phyloP scores from a whole-genome alignment of 805 yeast genomes.

The Priceomyces fermenticarens region DNA sequence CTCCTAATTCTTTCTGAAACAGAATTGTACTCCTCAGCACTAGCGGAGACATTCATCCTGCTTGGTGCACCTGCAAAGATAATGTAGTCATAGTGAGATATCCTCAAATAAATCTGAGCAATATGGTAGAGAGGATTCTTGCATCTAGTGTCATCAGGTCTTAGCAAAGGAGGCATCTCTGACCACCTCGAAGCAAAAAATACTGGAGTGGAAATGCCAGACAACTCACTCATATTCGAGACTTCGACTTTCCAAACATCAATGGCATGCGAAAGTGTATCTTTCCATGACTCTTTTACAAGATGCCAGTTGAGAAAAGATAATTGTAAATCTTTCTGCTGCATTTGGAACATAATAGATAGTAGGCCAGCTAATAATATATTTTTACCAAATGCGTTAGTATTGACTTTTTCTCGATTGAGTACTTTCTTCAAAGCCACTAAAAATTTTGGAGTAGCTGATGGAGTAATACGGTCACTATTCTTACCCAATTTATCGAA shows the following conservation, averaged over 20 bases:
- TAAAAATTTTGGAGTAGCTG: conserved; percentile 20
- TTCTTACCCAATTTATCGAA: conserved; percentile 15
- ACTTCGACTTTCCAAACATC: conserved; percentile 27
- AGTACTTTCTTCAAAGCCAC: conserved; percentile 20
- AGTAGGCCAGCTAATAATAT: conserved; percentile 20
- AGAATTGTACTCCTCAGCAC: conserved; percentile 45
- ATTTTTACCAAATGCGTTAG: conserved; percentile 20
- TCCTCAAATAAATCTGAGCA: conserved; percentile 25
- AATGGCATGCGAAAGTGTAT: conserved; percentile 24
- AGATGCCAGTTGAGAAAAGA: conserved; percentile 22
- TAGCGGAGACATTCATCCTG: conserved; percentile 53
- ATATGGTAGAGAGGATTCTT: conserved; percentile 25
- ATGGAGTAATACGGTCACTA: conserved; percentile 9
- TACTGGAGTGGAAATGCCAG: conserved; percentile 4
- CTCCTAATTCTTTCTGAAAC: conserved; percentile 49
- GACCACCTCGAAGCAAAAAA: conserved; percentile 2
- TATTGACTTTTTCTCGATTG: conserved; percentile 17
- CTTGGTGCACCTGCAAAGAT: conserved; percentile 30
- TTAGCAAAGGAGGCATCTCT: conserved; percentile 17
- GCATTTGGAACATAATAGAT: conserved; percentile 25
- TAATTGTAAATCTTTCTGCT: conserved; percentile 23
- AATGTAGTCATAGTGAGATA: conserved; percentile 28
- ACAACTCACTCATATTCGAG: conserved; percentile 15
- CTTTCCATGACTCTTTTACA: conserved; percentile 24
- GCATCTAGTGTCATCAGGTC: conserved; percentile 20